phyloP scores from a whole-genome alignment of 495 filamentous ascomycete species.

The Aspergillus saccharolyticus region DNA sequence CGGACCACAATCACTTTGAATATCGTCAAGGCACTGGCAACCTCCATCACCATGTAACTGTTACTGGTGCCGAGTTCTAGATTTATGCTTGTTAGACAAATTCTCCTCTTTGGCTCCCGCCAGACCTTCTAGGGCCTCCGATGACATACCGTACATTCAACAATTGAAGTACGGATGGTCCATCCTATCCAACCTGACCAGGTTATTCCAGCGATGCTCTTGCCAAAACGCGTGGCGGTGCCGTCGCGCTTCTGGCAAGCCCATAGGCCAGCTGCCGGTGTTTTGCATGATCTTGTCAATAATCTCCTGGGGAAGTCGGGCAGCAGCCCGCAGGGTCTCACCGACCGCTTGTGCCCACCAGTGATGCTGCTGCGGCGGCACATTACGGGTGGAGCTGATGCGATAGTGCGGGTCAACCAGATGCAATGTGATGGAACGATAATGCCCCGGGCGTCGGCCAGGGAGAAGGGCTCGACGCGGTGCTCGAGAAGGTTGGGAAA shows the following conservation, averaged over 20 bases:
- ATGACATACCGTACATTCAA: no score
- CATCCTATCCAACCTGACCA: neutral
- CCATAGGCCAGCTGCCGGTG: constrained; percentile 2
- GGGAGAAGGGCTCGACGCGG: constrained; percentile 3
- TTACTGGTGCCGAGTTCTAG: no score
- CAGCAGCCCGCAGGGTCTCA: neutral
- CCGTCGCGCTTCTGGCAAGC: neutral
- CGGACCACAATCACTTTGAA: no score
- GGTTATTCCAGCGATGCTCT: constrained; percentile 1
- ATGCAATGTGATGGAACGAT: neutral
- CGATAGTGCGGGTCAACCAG: constrained; percentile 17
- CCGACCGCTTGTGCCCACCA: constrained; percentile 11
- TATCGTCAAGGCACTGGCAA: no score
- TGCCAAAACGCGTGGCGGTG: neutral
- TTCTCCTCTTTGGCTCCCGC: no score
- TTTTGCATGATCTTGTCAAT: neutral
- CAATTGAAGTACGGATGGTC: no score
- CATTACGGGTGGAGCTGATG: constrained; percentile 14
- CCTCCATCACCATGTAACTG: no score
- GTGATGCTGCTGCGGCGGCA: constrained; percentile 14
- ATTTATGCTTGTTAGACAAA: no score
- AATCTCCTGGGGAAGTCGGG: neutral
- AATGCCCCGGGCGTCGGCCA: constrained; percentile 4
- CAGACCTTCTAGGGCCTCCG: no score
- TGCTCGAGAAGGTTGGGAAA: constrained; percentile 10